A percentile compares a stretch with the other conserved stretches of the same genome.
These are phyloP conservation scores for Yamagishiella unicocca DNA, from an alignment of 139 green algal genomes.

Conservation along the genomic window DNA sequence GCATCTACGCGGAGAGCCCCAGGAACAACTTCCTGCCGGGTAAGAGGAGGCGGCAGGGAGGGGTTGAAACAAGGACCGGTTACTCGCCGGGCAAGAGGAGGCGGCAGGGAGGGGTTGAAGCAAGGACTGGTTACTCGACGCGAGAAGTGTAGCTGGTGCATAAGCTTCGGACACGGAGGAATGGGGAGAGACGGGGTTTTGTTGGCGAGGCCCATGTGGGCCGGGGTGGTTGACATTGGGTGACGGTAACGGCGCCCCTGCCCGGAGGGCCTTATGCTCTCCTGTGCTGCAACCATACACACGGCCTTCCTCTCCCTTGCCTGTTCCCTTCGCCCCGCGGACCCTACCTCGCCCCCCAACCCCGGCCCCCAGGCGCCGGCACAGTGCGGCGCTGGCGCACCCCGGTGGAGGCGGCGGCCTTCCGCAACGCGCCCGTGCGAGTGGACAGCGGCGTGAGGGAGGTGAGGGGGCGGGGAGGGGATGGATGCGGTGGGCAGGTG, in stretches of 20 bases:
- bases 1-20: constrained; percentile 92
- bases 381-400: constrained; percentile 68
- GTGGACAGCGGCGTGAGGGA: constrained; percentile 84
- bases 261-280: too few species aligned
- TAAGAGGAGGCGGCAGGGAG: constrained; percentile 14
- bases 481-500: background rate
- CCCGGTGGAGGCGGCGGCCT: constrained; percentile 50
- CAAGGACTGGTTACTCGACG: too few species aligned
- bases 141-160: too few species aligned
- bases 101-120: too few species aligned
- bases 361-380: constrained; percentile 61
- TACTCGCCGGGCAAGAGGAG: too few species aligned
- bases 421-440: constrained; percentile 54
- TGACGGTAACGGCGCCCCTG: too few species aligned
- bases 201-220: too few species aligned
- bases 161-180: too few species aligned
- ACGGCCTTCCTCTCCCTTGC: background rate
- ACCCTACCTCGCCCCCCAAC: background rate
- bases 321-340: background rate
- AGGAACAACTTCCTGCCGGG: constrained; percentile 78
- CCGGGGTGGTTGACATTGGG: too few species aligned
- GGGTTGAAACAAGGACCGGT: too few species aligned
- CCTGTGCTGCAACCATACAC: background rate
- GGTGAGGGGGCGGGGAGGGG: constrained; percentile 23
- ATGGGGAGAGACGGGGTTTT: too few species aligned